A percentile compares a stretch with the other conserved stretches of the same genome.
Evolutionary conservation across 2,329 filamentous ascomycete genomes (phyloP).

Genomic region (Purpureocillium lavendulum): DNA sequence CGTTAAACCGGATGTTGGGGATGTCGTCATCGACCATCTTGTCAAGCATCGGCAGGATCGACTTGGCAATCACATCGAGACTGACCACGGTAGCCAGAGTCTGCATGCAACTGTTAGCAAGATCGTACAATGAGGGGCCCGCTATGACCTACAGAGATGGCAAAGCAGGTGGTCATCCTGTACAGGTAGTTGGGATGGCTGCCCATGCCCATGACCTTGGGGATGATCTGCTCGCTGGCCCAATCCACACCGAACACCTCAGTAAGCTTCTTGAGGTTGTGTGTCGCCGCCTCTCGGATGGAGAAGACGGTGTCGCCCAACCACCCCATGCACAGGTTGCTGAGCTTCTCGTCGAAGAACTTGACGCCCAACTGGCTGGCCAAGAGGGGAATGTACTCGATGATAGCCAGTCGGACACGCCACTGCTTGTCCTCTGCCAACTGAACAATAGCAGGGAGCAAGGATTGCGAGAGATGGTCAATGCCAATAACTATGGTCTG

Average conservation of each 20-base stretch:
- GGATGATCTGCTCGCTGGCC: constrained; percentile 94
- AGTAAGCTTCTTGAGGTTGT: constrained; percentile 96
- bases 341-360: constrained; percentile 98
- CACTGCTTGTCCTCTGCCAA: constrained; percentile 98
- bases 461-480: constrained; percentile 89
- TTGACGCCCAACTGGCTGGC: constrained; percentile 92
- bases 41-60: constrained; percentile 92
- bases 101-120: constrained; percentile 34
- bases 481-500: constrained; percentile 79
- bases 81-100: constrained; percentile 90
- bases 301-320: constrained; percentile 97
- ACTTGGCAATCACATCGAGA: constrained; percentile 84
- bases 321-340: constrained; percentile 95
- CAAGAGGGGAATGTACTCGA: constrained; percentile 96
- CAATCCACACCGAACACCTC: constrained; percentile 98
- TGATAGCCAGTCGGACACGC: constrained; percentile 95
- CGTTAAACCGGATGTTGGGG: constrained; percentile 98
- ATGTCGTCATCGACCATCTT: constrained; percentile 91
- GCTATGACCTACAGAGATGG: constrained; percentile 71
- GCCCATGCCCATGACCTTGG: constrained; percentile 98
- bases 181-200: constrained; percentile 98
- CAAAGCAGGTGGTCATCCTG: constrained; percentile 99
- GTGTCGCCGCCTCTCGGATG: constrained; percentile 92
- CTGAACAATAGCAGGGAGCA: constrained; percentile 94
- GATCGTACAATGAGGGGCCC: neutral